Evolutionary conservation across 768 basidiomycete species (phyloP).

Genomic region (Mycena alexandri): DNA sequence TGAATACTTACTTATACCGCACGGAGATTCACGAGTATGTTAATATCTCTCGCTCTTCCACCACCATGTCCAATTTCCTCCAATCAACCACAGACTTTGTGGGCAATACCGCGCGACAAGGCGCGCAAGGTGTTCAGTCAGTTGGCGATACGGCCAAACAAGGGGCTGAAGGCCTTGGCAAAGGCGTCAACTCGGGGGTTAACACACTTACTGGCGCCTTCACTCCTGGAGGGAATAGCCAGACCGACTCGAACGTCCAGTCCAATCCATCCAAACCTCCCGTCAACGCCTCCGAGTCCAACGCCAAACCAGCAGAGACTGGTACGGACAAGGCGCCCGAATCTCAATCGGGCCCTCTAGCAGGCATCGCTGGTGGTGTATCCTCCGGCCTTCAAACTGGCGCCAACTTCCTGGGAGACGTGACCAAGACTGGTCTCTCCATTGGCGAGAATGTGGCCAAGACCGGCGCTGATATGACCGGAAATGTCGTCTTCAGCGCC

Average conservation of each 20-base stretch:
- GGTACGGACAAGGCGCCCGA: not conserved
- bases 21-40: not conserved
- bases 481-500: constrained; percentile 50
- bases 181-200: constrained; percentile 6
- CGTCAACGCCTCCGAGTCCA: not conserved
- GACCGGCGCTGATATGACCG: constrained; percentile 41
- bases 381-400: constrained; percentile 32
- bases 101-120: constrained; percentile 10
- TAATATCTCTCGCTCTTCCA: not conserved
- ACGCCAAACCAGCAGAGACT: not conserved
- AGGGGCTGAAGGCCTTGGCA: constrained; percentile 7
- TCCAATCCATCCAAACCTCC: constrained; percentile 4
- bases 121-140: constrained; percentile 2
- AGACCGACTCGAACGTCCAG: not conserved
- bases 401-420: constrained; percentile 30
- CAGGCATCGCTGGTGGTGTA: not conserved
- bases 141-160: constrained; percentile 6
- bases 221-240: constrained; percentile 3
- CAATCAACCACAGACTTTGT: constrained; percentile 20
- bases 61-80: constrained; percentile 13
- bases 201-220: not conserved
- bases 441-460: constrained; percentile 38
- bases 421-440: constrained; percentile 30
- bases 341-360: constrained; percentile 5
- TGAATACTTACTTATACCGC: not conserved